Percentiles rank a stretch among this genome's conserved stretches.
Evolutionary conservation across 371 early-diverging fungal species (phyloP).

Genomic region (Saksenaea vasiformis): DNA sequence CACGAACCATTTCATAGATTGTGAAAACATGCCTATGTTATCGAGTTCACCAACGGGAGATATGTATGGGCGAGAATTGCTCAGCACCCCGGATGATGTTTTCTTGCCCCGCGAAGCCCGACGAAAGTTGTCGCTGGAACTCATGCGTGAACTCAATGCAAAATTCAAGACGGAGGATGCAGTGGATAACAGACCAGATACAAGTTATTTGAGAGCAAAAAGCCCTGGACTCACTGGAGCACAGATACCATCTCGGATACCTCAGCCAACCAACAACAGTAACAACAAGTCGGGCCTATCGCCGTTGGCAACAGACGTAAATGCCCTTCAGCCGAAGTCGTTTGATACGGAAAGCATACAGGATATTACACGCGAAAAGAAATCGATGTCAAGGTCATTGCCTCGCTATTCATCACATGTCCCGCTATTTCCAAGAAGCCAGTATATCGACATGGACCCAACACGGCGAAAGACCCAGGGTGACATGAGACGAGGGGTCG

Average conservation of each 20-base stretch:
- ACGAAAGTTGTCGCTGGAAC: constrained; percentile 38
- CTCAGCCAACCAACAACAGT: constrained; percentile 9
- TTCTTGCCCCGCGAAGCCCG: constrained; percentile 32
- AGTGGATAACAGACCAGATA: constrained; percentile 8
- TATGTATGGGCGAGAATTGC: not conserved
- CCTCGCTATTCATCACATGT: not conserved
- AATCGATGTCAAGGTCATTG: not conserved
- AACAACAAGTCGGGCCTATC: not conserved
- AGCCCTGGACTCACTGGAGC: constrained; percentile 27
- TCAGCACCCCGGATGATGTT: constrained; percentile 8
- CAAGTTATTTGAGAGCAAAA: constrained; percentile 20
- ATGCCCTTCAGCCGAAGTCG: not conserved
- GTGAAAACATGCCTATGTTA: not conserved
- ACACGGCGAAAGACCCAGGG: not conserved
- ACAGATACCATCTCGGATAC: constrained; percentile 42
- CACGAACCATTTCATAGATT: not conserved
- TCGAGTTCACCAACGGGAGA: constrained; percentile 3
- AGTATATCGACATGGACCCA: not conserved
- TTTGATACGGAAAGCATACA: not conserved
- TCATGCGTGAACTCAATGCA: constrained; percentile 36
- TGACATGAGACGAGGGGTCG: not conserved
- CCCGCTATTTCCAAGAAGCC: not conserved
- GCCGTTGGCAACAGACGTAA: not conserved
- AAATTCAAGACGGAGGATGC: constrained; percentile 25
- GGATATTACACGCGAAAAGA: not conserved